phyloP scores from a whole-genome alignment of 148 eudicot species.

The Tetragonia tetragonoides region DNA sequence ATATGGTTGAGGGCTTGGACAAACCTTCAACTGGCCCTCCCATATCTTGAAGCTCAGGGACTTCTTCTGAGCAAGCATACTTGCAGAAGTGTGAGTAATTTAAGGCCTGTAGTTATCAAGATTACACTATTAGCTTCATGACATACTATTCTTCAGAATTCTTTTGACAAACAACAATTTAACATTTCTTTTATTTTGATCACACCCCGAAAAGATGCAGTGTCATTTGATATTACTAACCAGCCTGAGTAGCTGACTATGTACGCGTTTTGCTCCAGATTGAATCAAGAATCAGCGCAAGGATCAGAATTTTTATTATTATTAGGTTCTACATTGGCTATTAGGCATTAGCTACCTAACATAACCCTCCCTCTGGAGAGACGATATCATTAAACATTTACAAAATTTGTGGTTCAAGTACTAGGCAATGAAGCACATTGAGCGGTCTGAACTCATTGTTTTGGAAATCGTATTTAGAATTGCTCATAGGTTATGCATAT shows the following conservation, averaged over 20 bases:
- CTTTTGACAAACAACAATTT: not conserved
- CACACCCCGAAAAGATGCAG: too few relatives aligned
- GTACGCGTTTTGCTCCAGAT: too few relatives aligned
- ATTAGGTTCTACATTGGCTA: too few relatives aligned
- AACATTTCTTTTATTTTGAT: not conserved
- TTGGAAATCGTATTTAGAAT: not conserved
- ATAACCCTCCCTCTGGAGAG: too few relatives aligned
- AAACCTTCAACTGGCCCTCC: slow-evolving; percentile 91
- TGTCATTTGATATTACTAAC: too few relatives aligned
- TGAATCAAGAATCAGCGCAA: too few relatives aligned
- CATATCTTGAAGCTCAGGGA: slow-evolving; percentile 98
- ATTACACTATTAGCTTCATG: not conserved
- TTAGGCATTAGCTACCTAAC: too few relatives aligned
- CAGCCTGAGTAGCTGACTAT: too few relatives aligned
- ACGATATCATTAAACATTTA: too few relatives aligned
- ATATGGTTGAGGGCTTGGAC: not conserved
- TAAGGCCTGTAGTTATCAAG: slow-evolving; percentile 59
- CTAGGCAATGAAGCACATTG: too few relatives aligned
- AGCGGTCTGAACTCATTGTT: not conserved
- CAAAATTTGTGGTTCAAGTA: too few relatives aligned
- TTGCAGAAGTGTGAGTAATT: slow-evolving; percentile 91
- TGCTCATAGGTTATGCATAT: not conserved
- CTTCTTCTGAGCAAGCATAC: slow-evolving; percentile 98
- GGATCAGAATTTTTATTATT: too few relatives aligned
- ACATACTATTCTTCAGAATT: not conserved